Evolutionary conservation across 495 filamentous ascomycete species (phyloP), one percentile per base, ranked within the genome.

Genomic region (Lepidopterella palustris): DNA sequence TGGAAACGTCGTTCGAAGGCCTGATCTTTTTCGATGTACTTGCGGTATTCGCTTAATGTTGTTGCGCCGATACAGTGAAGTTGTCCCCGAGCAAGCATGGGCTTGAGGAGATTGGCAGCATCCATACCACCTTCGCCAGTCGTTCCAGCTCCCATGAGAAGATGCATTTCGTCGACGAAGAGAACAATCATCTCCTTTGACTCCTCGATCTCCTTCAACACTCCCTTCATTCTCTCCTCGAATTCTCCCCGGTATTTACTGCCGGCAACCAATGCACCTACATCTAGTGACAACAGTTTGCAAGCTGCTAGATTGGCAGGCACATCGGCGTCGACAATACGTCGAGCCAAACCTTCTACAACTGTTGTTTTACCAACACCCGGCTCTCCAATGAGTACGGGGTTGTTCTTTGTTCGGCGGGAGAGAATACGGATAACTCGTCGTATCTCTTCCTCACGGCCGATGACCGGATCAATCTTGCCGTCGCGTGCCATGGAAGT

Each of bases 331-430:
- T 98, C 96, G 74, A 97, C 90, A 54, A 98, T 97, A 25, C 93
- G 85, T 67, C 85, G 87, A 8, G 93, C 93, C n/a, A 98, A 80
- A 65, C 93, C 95, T 77, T 98, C 93, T 28, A 97, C 92, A 53
- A 98, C 90, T 2, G 93, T 97, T 11, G 93, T 98, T 78, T 98
- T 98, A 64, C 93, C 93, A 15, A 98, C 93, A 84, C 93, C 93
- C 8, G 93, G 93, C 71, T 97, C 93, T 72, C 93, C 93, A 58
- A 89, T 89, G 60, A 98, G 80, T 15, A 97, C 93, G 3, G 93
- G 93, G 70, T 98, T 98, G 78, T 98, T 98, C 82, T 98, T 98
- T 50, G 93, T 97, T 64, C 93, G 83, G 63, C 93, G 81, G 11
- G 90, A 93, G 24, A 98, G 80, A 54, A 98, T 97, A 21, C 93